A percentile compares a stretch with the other conserved stretches of the same genome.
These are phyloP conservation scores for Linnemannia zychae DNA, from an alignment of 192 early-diverging fungal species.

Conservation along the genomic window DNA sequence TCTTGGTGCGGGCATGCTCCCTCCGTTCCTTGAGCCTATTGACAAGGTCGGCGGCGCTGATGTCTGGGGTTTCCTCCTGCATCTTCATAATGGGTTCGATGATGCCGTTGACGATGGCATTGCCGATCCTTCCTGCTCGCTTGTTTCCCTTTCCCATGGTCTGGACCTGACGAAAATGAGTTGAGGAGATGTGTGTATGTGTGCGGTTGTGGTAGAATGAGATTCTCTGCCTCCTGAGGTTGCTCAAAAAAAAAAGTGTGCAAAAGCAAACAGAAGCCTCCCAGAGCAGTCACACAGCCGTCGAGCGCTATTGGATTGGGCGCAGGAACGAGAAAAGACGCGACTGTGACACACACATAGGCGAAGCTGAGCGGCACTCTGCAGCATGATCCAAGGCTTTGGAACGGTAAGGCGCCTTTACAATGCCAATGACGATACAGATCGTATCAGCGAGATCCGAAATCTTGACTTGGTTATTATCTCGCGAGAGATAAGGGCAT, in stretches of 20 bases:
- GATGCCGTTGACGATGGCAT: slow-evolving; percentile 52
- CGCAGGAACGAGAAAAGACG: neutral
- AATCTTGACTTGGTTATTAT: no score
- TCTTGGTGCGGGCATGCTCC: slow-evolving; percentile 44
- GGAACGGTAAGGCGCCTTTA: no score
- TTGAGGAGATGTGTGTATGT: neutral
- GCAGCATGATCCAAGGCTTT: no score
- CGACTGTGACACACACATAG: no score
- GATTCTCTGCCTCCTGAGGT: neutral
- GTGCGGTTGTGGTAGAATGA: neutral
- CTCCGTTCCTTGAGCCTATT: slow-evolving; percentile 41
- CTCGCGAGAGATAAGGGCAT: neutral
- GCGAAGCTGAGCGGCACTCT: no score
- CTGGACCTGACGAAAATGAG: neutral
- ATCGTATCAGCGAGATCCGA: no score
- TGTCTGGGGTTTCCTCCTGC: slow-evolving; percentile 57
- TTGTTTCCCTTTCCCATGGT: slow-evolving; percentile 54
- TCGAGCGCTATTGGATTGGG: neutral
- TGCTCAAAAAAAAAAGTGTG: neutral
- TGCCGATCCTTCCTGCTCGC: slow-evolving; percentile 45
- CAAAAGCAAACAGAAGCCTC: slow-evolving; percentile 10
- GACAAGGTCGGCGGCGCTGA: slow-evolving; percentile 36
- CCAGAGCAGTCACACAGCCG: neutral
- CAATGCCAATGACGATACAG: no score
- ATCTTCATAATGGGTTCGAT: slow-evolving; percentile 58